These are phyloP conservation scores for Aspergillus bertholletiae DNA, from an alignment of 495 filamentous ascomycete genomes.

Conservation along the genomic window DNA sequence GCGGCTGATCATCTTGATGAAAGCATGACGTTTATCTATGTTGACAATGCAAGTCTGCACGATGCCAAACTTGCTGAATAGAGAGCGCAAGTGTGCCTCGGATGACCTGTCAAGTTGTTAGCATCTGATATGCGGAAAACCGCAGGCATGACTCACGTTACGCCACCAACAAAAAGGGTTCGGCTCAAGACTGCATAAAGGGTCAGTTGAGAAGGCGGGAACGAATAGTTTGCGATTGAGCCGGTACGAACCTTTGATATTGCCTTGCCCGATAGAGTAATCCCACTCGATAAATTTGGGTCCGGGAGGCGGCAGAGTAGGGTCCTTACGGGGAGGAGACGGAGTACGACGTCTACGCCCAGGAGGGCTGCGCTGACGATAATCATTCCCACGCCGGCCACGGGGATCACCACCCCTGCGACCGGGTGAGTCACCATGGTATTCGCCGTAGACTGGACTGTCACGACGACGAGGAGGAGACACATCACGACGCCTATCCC, in stretches of 20 bases:
- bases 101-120: constrained; percentile 52
- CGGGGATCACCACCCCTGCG: constrained; percentile 60
- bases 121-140: neutral
- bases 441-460: constrained; percentile 70
- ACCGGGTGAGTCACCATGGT: constrained; percentile 56
- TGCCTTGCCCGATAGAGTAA: constrained; percentile 61
- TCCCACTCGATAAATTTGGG: constrained; percentile 84
- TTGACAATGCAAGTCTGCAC: constrained; percentile 99
- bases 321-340: constrained; percentile 52
- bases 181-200: constrained; percentile 70
- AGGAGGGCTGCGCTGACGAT: constrained; percentile 79
- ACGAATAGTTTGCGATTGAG: neutral
- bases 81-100: constrained; percentile 72
- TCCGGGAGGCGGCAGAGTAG: constrained; percentile 51
- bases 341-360: constrained; percentile 60
- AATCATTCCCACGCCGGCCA: constrained; percentile 57
- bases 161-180: constrained; percentile 94
- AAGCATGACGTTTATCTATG: constrained; percentile 94
- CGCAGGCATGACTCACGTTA: constrained; percentile 61
- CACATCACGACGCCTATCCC: constrained; percentile 60
- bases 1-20: constrained; percentile 96
- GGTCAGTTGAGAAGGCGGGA: constrained; percentile 14
- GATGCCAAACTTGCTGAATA: constrained; percentile 74
- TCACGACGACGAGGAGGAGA: constrained; percentile 59
- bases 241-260: constrained; percentile 68